A percentile compares a stretch with the other conserved stretches of the same genome.
phyloP scores from a whole-genome alignment of 2,329 filamentous ascomycete genomes.

The Pseudohalonectria lignicola region DNA sequence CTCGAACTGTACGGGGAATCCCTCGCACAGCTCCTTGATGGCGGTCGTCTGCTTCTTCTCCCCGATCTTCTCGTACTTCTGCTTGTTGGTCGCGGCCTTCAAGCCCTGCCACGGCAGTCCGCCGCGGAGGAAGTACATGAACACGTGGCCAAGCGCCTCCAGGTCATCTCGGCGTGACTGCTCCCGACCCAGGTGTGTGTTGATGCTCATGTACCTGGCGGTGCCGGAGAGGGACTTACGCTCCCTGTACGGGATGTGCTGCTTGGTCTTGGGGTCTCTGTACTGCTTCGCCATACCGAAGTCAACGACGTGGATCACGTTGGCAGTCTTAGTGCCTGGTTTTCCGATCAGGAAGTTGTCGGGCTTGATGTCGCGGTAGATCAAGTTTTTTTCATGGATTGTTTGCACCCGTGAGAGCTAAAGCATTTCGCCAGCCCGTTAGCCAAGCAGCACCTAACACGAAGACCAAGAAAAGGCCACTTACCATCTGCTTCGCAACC shows the following conservation, averaged over 20 bases:
- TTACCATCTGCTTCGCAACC: slow-evolving; percentile 97
- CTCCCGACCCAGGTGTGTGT: slow-evolving; percentile 92
- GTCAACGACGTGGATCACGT: slow-evolving; percentile 96
- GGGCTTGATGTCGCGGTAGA: slow-evolving; percentile 98
- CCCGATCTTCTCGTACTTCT: slow-evolving; percentile 99
- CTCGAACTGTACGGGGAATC: slow-evolving; percentile 94
- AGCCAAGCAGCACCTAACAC: background rate
- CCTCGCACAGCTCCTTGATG: slow-evolving; percentile 94
- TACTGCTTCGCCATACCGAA: slow-evolving; percentile 99
- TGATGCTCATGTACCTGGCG: slow-evolving; percentile 98
- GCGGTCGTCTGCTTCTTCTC: slow-evolving; percentile 99
- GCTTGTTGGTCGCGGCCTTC: slow-evolving; percentile 71
- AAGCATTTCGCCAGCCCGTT: background rate
- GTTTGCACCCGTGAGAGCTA: slow-evolving; percentile 80
- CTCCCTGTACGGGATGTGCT: slow-evolving; percentile 96
- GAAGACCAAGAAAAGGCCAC: slow-evolving; percentile 13
- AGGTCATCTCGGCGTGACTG: slow-evolving; percentile 94
- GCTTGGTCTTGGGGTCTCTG: slow-evolving; percentile 95
- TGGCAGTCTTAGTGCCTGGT: slow-evolving; percentile 84
- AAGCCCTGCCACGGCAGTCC: slow-evolving; percentile 63
- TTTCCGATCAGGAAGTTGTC: slow-evolving; percentile 98
- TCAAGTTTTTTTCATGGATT: slow-evolving; percentile 98
- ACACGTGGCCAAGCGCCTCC: slow-evolving; percentile 71
- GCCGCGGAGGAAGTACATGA: slow-evolving; percentile 65
- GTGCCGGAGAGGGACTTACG: slow-evolving; percentile 94